Conservation (phyloP, 176 grass and related monocot genomes). For the Typha latifolia region DNA sequence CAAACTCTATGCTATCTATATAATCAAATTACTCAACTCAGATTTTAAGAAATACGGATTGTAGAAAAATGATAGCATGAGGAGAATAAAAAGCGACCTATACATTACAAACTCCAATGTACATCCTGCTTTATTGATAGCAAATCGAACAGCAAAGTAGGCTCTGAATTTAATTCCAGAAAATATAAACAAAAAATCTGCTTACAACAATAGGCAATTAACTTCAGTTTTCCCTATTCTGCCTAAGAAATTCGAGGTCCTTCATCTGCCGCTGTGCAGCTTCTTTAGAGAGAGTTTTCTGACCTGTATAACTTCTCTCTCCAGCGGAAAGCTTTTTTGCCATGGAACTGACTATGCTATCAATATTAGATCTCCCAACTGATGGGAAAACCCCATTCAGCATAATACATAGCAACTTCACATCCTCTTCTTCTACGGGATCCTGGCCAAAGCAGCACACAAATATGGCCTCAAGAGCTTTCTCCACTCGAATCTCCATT, state of each 20-base stretch:
- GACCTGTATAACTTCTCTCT: conserved; percentile 42
- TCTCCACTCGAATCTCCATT: conserved; percentile 60
- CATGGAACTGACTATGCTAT: conserved; percentile 55
- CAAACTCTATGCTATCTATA: too few species aligned
- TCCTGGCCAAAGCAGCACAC: conserved; percentile 92
- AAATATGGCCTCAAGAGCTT: conserved; percentile 81
- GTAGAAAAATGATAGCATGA: neutral
- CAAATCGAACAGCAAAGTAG: neutral
- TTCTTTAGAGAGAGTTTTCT: conserved; percentile 55
- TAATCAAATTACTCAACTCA: too few species aligned
- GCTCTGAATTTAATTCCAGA: neutral
- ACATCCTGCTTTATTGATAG: neutral
- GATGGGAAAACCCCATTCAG: conserved; percentile 70
- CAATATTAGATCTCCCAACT: conserved; percentile 43
- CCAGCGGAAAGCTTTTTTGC: conserved; percentile 46
- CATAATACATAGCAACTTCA: conserved; percentile 43
- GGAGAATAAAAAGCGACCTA: neutral
- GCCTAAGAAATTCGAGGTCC: conserved; percentile 67
- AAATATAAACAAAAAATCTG: neutral
- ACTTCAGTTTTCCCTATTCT: conserved; percentile 42
- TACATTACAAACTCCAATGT: neutral
- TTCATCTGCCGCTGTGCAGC: conserved; percentile 62
- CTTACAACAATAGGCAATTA: conserved; percentile 7
- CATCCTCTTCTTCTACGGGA: conserved; percentile 62
- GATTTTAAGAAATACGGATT: neutral